Evolutionary conservation across 2,329 filamentous ascomycete species (phyloP).

Genomic region (Neopestalotiopsis sp.): DNA sequence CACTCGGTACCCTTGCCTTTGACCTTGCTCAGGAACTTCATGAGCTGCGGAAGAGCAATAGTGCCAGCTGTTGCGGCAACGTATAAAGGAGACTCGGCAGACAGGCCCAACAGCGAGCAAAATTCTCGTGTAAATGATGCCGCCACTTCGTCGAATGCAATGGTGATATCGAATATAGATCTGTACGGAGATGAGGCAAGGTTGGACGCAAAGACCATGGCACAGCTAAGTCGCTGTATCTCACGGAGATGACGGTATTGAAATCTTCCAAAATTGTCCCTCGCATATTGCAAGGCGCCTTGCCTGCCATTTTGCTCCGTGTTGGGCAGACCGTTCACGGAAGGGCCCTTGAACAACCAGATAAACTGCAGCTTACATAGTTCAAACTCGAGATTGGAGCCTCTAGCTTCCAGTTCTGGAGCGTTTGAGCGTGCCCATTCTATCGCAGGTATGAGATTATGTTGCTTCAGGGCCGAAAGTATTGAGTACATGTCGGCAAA

Average conservation of each 20-base stretch:
- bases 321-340: conserved; percentile 60
- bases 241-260: conserved; percentile 76
- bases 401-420: conserved; percentile 74
- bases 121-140: conserved; percentile 93
- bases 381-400: conserved; percentile 95
- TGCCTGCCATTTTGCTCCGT: conserved; percentile 57
- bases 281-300: conserved; percentile 78
- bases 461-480: conserved; percentile 75
- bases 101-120: conserved; percentile 87
- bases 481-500: conserved; percentile 94
- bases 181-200: conserved; percentile 78
- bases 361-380: conserved; percentile 89
- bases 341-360: conserved; percentile 77
- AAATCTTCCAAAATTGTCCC: conserved; percentile 76
- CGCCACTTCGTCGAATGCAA: conserved; percentile 82
- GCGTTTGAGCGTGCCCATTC: conserved; percentile 81
- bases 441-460: conserved; percentile 83
- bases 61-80: conserved; percentile 90
- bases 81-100: conserved; percentile 90
- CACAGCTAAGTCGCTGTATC: conserved; percentile 80
- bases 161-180: conserved; percentile 75
- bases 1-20: conserved; percentile 91
- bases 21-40: conserved; percentile 89
- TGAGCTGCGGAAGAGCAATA: conserved; percentile 85
- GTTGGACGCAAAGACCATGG: conserved; percentile 80